These are phyloP conservation scores for Backusella mclennaniae DNA, from an alignment of 192 early-diverging fungal species.

Conservation along the genomic window DNA sequence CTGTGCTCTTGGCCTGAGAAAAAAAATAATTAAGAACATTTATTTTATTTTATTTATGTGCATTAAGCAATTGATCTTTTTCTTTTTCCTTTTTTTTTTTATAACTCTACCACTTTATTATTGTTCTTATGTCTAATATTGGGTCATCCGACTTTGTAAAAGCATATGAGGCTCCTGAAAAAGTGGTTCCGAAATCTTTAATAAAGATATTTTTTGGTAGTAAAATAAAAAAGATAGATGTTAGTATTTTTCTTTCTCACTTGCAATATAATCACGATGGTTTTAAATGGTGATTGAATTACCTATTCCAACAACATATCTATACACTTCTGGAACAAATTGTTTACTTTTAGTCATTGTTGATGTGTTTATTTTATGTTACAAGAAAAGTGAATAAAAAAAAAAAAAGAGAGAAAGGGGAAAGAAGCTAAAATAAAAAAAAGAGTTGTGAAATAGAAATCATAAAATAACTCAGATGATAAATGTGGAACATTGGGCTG, in stretches of 20 bases:
- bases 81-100: no score
- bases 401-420: background rate
- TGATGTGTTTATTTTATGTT: background rate
- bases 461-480: background rate
- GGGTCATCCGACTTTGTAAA: slow-evolving; percentile 31
- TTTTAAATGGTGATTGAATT: background rate
- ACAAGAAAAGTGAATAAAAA: background rate
- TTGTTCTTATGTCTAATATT: slow-evolving; percentile 36
- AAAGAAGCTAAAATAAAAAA: background rate
- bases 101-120: slow-evolving; percentile 36
- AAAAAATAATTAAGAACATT: background rate
- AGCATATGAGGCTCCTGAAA: slow-evolving; percentile 45
- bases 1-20: background rate
- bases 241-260: background rate
- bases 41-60: background rate
- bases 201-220: background rate
- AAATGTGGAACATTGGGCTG: background rate
- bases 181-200: slow-evolving; percentile 39
- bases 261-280: background rate
- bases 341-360: background rate
- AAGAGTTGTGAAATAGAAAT: background rate
- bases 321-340: slow-evolving; percentile 23
- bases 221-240: background rate
- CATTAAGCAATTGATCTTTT: background rate
- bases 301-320: slow-evolving; percentile 37